A percentile compares a stretch with the other conserved stretches of the same genome.
These are phyloP conservation scores for Salinomyces thailandicus DNA, from an alignment of 2,329 filamentous ascomycete species.

Conservation along the genomic window DNA sequence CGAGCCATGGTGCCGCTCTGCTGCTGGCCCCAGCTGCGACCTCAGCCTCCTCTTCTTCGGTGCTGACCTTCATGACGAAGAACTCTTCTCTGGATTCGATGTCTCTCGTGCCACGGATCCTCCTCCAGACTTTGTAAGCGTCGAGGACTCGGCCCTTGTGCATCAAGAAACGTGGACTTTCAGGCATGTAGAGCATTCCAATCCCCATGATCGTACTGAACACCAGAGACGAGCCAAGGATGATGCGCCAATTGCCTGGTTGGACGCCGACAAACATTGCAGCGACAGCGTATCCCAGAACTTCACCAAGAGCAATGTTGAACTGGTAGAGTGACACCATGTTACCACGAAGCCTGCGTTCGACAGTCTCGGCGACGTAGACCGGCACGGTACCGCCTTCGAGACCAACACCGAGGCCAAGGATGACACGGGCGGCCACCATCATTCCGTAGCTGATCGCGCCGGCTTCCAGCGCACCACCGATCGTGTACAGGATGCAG, in stretches of 20 bases:
- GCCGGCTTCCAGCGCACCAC: slow-evolving; percentile 57
- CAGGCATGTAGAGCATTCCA: slow-evolving; percentile 61
- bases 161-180: slow-evolving; percentile 59
- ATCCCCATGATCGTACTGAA: slow-evolving; percentile 52
- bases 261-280: slow-evolving; percentile 63
- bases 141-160: slow-evolving; percentile 52
- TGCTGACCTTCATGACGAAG: slow-evolving; percentile 57
- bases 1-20: slow-evolving; percentile 56
- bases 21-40: slow-evolving; percentile 41
- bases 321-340: slow-evolving; percentile 65
- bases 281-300: slow-evolving; percentile 61
- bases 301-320: slow-evolving; percentile 65
- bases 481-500: slow-evolving; percentile 58
- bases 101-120: slow-evolving; percentile 51
- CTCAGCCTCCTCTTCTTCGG: slow-evolving; percentile 46
- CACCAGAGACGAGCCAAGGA: slow-evolving; percentile 60
- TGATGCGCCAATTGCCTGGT: slow-evolving; percentile 62
- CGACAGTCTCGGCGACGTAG: slow-evolving; percentile 64
- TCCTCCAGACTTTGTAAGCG: slow-evolving; percentile 60
- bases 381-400: slow-evolving; percentile 66
- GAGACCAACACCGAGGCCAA: slow-evolving; percentile 60
- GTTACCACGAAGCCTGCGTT: slow-evolving; percentile 57
- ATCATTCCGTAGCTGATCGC: slow-evolving; percentile 63
- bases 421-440: slow-evolving; percentile 54
- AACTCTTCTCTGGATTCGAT: slow-evolving; percentile 57